Evolutionary conservation across 805 yeast genomes (phyloP).

Genomic region (Debaryomyces maramus): DNA sequence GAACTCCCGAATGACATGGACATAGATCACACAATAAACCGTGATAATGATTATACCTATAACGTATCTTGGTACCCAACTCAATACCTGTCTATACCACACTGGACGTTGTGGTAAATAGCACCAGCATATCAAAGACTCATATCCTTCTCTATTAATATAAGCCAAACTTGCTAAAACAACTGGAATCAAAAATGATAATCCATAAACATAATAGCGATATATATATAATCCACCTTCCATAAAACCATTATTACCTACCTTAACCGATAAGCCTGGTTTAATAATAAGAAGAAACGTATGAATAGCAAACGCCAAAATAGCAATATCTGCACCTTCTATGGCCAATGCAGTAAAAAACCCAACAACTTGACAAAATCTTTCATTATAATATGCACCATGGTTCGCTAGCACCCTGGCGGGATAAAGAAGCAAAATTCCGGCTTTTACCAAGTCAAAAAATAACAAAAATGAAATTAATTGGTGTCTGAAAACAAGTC

Average conservation of each 20-base stretch:
- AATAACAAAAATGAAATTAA: conserved; percentile 65
- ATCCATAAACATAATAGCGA: conserved; percentile 57
- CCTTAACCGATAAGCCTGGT: conserved; percentile 49
- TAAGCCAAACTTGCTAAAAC: conserved; percentile 73
- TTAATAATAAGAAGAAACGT: conserved; percentile 71
- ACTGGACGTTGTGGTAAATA: conserved; percentile 69
- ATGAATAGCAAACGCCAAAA: conserved; percentile 79
- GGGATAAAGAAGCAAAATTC: conserved; percentile 69
- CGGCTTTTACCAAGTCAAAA: conserved; percentile 75
- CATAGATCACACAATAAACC: conserved; percentile 69
- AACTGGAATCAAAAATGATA: conserved; percentile 61
- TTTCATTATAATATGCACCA: conserved; percentile 45
- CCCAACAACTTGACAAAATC: conserved; percentile 67
- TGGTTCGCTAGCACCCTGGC: conserved; percentile 48
- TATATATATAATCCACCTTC: conserved; percentile 75
- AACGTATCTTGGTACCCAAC: conserved; percentile 81
- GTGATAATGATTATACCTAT: conserved; percentile 61
- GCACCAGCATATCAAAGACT: conserved; percentile 71
- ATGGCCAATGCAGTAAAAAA: conserved; percentile 78
- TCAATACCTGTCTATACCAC: conserved; percentile 71
- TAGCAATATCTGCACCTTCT: conserved; percentile 86
- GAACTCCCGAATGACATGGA: conserved; percentile 67
- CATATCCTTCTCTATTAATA: conserved; percentile 54
- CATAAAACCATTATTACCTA: conserved; percentile 35
- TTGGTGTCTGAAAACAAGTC: conserved; percentile 66